Evolutionary conservation across 2,329 filamentous ascomycete species (phyloP), one percentile per base, ranked within the genome.

Genomic region (Didymella pomorum): DNA sequence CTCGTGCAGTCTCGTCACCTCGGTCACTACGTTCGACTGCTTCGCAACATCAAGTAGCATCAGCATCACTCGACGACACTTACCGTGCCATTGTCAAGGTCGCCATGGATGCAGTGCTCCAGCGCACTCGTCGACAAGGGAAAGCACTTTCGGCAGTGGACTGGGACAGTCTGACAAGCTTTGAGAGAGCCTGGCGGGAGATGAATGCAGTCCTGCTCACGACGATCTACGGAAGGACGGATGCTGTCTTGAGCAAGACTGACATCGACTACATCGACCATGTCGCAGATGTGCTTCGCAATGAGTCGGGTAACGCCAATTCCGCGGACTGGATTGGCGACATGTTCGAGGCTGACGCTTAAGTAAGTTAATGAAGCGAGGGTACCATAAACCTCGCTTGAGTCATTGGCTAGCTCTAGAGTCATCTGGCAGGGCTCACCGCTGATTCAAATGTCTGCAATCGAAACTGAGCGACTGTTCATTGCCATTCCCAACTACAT

Each of bases 111-210:
- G 28, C 51, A 3, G 25, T 61, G 5, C 53, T 67, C 2, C 33
- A 60, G 29, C 59, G 52, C 8, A 63, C 60, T 28, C 65, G 62
- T n/a, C 31, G 31, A 12, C 51, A 56, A 37, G 64, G 61, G n/a
- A 45, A 60, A 10, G 50, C 33, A 10, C 50, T 68, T 7, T 50
- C 26, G 5, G 18, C 16, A 1, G 28, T 68, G 1, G 41, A 64
- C 10, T 59, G 55, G 45, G 16, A 44, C 2, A 23, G 43, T 2
- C 29, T 68, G 16, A 52, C 52, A 3, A 31, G 51, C 2, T 61
- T 60, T 12, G 64, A 68, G 44, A 18, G 33, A 14, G 52, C 61
- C 4, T 71, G 69, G 68, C 61, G 69, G 4, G 60, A 63, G n/a
- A 39, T 43, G 12, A 65, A 69, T 28, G 49, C 61, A 10, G 12